These are phyloP conservation scores for Nicotiana tomentosiformis DNA, from an alignment of 257 asterid genomes.

Conservation along the genomic window DNA sequence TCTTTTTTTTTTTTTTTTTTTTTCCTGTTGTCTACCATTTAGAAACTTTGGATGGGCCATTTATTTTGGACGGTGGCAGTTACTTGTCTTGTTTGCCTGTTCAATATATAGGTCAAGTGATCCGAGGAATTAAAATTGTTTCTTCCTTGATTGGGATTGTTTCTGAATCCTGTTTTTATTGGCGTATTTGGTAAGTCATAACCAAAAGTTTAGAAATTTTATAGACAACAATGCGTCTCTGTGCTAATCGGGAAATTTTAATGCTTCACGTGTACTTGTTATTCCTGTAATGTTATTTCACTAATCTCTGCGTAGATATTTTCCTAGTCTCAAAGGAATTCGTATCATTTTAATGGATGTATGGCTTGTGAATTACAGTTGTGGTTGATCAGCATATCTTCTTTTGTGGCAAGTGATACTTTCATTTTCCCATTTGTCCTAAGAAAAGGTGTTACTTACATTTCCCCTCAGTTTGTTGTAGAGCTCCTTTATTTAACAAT, in stretches of 20 bases:
- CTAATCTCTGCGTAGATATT: not conserved
- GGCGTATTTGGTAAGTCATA: not conserved
- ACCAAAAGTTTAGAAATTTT: not conserved
- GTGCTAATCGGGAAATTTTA: not conserved
- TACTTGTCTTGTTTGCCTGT: not conserved
- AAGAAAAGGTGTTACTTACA: not conserved
- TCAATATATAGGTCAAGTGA: not conserved
- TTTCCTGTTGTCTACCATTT: not conserved
- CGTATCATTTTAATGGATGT: not conserved
- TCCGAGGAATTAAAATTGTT: not conserved
- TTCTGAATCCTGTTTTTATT: not conserved
- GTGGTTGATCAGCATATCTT: not conserved
- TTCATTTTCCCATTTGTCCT: not conserved
- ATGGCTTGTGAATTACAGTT: not conserved
- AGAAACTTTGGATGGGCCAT: not conserved
- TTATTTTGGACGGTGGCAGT: not conserved
- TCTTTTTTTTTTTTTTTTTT: not conserved
- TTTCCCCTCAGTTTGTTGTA: not conserved
- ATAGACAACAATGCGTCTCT: not conserved
- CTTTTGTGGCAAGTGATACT: not conserved
- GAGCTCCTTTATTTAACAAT: not conserved
- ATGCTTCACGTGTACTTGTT: not conserved
- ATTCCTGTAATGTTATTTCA: not conserved
- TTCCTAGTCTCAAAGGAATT: not conserved
- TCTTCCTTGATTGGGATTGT: not conserved